phyloP scores from a whole-genome alignment of 805 yeast species.

The Kuraishia piskuri region DNA sequence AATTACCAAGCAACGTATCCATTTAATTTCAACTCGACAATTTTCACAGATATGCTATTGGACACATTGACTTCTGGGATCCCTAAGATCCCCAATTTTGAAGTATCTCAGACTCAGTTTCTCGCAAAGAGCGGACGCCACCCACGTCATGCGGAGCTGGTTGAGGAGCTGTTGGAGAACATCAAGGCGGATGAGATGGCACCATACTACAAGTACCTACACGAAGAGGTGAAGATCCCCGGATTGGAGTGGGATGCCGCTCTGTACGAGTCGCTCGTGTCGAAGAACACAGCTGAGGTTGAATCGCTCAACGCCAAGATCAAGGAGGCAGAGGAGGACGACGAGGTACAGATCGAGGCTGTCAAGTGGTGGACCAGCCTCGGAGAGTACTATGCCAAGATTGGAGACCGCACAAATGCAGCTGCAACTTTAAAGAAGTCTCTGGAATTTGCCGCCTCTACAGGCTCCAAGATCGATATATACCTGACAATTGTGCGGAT shows the following conservation, averaged over 20 bases:
- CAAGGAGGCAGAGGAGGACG: slow-evolving; percentile 49
- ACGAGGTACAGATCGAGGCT: slow-evolving; percentile 81
- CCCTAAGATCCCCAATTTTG: slow-evolving; percentile 70
- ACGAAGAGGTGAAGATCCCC: slow-evolving; percentile 30
- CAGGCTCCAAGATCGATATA: slow-evolving; percentile 87
- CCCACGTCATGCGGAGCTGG: slow-evolving; percentile 30
- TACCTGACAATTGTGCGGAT: slow-evolving; percentile 73
- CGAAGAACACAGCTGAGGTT: slow-evolving; percentile 48
- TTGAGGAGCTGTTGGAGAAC: slow-evolving; percentile 36
- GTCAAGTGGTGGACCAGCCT: slow-evolving; percentile 69
- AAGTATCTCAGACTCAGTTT: slow-evolving; percentile 74
- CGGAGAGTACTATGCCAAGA: slow-evolving; percentile 81
- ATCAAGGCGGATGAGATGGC: slow-evolving; percentile 62
- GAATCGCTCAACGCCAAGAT: slow-evolving; percentile 44
- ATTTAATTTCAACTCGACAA: neutral
- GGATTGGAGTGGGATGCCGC: slow-evolving; percentile 51
- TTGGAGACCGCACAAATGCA: slow-evolving; percentile 76
- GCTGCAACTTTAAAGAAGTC: slow-evolving; percentile 61
- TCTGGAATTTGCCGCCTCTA: slow-evolving; percentile 68
- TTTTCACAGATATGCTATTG: slow-evolving; percentile 6
- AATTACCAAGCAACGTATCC: neutral
- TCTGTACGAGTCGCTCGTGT: slow-evolving; percentile 40
- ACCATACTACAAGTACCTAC: slow-evolving; percentile 71
- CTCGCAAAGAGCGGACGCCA: slow-evolving; percentile 31
- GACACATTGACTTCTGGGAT: slow-evolving; percentile 38